Conservation (phyloP, 257 asterid species). For the Phtheirospermum japonicum region DNA sequence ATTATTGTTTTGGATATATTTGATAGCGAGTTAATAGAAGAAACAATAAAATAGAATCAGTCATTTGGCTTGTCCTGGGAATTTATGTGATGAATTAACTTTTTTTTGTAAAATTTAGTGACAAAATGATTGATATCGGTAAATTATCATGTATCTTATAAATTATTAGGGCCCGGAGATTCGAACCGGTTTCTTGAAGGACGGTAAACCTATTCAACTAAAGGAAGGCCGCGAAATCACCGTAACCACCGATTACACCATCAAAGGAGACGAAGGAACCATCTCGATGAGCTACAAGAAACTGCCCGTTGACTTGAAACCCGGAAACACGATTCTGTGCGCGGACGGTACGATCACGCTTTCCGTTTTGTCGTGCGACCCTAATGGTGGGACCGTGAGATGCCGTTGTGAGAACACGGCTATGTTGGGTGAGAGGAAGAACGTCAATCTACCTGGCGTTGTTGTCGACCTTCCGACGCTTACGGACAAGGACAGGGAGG, state of each 20-base stretch:
- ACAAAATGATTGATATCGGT: no score
- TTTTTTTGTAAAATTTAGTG: no score
- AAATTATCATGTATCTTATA: neutral
- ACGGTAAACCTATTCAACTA: conserved; percentile 70
- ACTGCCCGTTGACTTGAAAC: conserved; percentile 64
- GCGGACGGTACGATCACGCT: conserved; percentile 81
- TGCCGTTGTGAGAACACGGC: conserved; percentile 84
- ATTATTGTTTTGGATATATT: no score
- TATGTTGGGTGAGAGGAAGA: conserved; percentile 77
- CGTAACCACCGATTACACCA: conserved; percentile 67
- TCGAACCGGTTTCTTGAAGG: conserved; percentile 76
- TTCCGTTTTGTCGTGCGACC: conserved; percentile 63
- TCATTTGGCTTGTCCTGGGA: no score
- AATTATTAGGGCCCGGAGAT: conserved; percentile 74
- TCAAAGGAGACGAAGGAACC: conserved; percentile 60
- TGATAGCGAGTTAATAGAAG: no score
- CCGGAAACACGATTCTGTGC: conserved; percentile 68
- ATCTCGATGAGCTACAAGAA: conserved; percentile 84
- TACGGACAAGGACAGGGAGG: conserved; percentile 84
- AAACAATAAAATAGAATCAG: no score
- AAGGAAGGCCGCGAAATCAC: conserved; percentile 71
- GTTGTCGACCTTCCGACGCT: conserved; percentile 89
- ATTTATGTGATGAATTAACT: no score
- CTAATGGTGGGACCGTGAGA: conserved; percentile 58
- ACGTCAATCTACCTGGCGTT: conserved; percentile 80